Base-by-base conservation (phyloP, 1,284 basidiomycete genomes). In the Irpex lacteus region DNA sequence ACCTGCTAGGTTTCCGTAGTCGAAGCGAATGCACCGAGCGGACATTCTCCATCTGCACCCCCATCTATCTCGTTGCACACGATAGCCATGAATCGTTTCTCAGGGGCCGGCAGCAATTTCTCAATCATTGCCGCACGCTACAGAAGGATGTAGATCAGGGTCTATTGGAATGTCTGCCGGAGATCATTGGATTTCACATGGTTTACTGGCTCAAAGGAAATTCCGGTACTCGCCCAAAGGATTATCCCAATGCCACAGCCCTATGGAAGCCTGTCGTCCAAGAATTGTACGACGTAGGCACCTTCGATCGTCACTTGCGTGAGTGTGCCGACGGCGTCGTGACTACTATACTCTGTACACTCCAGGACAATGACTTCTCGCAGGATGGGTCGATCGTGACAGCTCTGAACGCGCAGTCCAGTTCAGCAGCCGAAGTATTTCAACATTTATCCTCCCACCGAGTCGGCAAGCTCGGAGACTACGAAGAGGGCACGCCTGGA, bases 1-100 rank as follows among this genome's bases (percentile, higher is more conserved):
- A 82, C 54, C 78, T 96, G 7, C 79, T 95, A 11, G 94, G 94
- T 0, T 95, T 88, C 71, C 69, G 75, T 19, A 85, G 87, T 71
- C 82, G 82, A 66, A 82, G 78, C 67, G 82, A 86, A 65, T 88
- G 83, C 65, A 88, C 87, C 0, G 78, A 85, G 66, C 82, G 84
- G 4, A 84, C 85, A 1, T 87, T 93, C 71, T 78, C 76, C 60
- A 75, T 85, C 19, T 88, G 91, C 72, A 82, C 88, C 9, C 86
- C 89, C 3, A 80, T 83, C 47, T 83, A 89, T 71, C 70, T 89
- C 34, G 73, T 88, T 66, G 78, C 77, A 11, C 73, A 71, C 6
- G 74, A 73, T 13, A 70, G 68, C 32, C 60, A 66, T 15, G 71
- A 77, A 40, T 68, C 70, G 34, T 49, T 76, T 19, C 65, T 67